These are phyloP conservation scores for Grosmannia huntii DNA, from an alignment of 2,329 filamentous ascomycete species.

Conservation along the genomic window DNA sequence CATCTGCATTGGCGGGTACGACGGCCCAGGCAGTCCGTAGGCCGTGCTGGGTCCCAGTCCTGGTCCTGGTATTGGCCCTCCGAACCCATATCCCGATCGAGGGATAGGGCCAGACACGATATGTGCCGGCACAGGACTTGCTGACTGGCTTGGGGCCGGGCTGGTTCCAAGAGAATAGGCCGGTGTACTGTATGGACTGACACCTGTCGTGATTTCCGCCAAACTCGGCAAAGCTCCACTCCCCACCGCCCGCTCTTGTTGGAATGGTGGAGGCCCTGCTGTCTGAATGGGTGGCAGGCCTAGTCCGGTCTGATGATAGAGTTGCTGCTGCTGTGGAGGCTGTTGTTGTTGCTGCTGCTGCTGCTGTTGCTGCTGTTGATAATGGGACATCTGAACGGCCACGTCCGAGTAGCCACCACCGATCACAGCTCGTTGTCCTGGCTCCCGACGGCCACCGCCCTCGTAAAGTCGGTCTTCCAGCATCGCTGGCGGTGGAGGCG, in stretches of 20 bases:
- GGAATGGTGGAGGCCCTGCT: slow-evolving; percentile 1
- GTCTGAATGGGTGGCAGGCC: slow-evolving; percentile 42
- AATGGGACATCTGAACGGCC: not conserved
- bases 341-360: slow-evolving; percentile 9
- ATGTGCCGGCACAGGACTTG: slow-evolving; percentile 24
- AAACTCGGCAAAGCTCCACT: slow-evolving; percentile 43
- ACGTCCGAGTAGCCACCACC: not conserved
- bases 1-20: not conserved
- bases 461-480: not conserved
- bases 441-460: not conserved
- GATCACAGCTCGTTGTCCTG: not conserved
- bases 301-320: slow-evolving; percentile 18
- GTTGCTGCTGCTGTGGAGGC: slow-evolving; percentile 14
- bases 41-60: not conserved
- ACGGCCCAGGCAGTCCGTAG: not conserved
- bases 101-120: not conserved
- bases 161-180: slow-evolving; percentile 34
- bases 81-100: not conserved
- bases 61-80: not conserved
- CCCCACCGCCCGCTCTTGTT: slow-evolving; percentile 10
- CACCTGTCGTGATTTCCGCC: slow-evolving; percentile 50
- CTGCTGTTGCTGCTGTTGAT: slow-evolving; percentile 16
- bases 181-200: slow-evolving; percentile 47
- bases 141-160: slow-evolving; percentile 24
- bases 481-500: slow-evolving; percentile 1